Evolutionary conservation across 441 rosid species (phyloP).

Genomic region (Populus hybrid): DNA sequence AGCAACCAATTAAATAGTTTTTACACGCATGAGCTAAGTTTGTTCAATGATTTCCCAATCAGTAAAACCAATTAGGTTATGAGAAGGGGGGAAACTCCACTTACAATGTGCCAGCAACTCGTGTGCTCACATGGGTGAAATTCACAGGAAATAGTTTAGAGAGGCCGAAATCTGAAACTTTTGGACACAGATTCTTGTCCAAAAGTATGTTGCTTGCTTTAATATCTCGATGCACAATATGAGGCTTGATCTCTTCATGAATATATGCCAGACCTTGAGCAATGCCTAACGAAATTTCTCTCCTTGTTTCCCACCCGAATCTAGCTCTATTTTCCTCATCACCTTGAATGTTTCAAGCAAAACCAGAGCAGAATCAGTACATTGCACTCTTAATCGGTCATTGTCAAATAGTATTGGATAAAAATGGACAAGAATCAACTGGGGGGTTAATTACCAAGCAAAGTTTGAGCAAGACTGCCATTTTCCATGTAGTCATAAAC

Average conservation of each 20-base stretch:
- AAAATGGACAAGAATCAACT: not conserved
- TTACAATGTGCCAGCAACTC: slow-evolving; percentile 53
- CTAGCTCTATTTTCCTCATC: slow-evolving; percentile 21
- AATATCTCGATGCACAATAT: slow-evolving; percentile 64
- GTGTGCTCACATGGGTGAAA: slow-evolving; percentile 34
- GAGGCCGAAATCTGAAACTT: slow-evolving; percentile 68
- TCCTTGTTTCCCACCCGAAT: slow-evolving; percentile 41
- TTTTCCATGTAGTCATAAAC: slow-evolving; percentile 66
- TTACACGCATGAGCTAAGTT: no score
- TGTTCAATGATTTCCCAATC: not conserved
- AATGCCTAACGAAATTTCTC: slow-evolving; percentile 60
- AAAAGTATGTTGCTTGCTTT: slow-evolving; percentile 70
- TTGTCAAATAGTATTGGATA: not conserved
- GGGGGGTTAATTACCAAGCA: slow-evolving; percentile 23
- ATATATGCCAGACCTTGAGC: slow-evolving; percentile 71
- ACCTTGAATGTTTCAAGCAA: slow-evolving; percentile 13
- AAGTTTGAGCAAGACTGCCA: slow-evolving; percentile 38
- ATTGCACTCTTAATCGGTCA: not conserved
- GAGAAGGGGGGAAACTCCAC: slow-evolving; percentile 21
- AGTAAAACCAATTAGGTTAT: not conserved
- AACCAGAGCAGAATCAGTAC: not conserved
- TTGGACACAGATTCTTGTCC: slow-evolving; percentile 46
- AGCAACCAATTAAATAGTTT: no score
- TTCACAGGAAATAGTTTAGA: slow-evolving; percentile 39
- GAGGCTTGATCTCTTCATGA: slow-evolving; percentile 71